Evolutionary conservation across 306 rosid genomes (phyloP), one percentile per base, ranked within the genome.

Genomic region (Amphicarpaea edgeworthii): DNA sequence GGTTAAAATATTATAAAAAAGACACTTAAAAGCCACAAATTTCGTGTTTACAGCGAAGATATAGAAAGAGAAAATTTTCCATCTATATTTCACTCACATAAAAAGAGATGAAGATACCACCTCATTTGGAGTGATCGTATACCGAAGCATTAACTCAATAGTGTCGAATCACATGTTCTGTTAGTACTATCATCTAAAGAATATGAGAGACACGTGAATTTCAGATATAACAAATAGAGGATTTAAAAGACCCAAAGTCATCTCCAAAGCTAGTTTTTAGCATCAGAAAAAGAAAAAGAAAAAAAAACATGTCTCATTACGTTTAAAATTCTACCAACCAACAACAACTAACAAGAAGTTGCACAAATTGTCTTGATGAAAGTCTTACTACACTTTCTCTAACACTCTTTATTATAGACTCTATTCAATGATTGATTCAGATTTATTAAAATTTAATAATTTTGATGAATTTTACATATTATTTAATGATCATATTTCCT

Each of bases 201-300:
- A 58, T 41, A 55, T 24, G 68, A 26, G 47, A 59, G 23, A 59
- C 76, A 57, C 50, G 21, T 60, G 77, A 61, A 21, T 61, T 70
- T 61, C 43, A 50, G 53, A 60, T 10, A 69, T 15, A 60, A 50
- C 64, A 49, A 50, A 12, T 71, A 17, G 1, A 24, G 60, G 24
- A 70, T 47, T 58, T 20, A 50, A 62, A 12, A 47, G 51, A 28
- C 43, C 30, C 45, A 43, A 61, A 28, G 16, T 19, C 61, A 60
- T 45, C 46, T 47, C 49, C 17, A 30, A 2, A 47, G 9, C 40
- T 62, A 47, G 6, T 3, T 53, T 65, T 12, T n/a, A 3, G 32
- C 43, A 43, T 43, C 49, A 4, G 16, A 4, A 20, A 11, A 21
- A 6, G 23, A 17, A 34, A 64, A 24, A 14, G 50, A 14, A n/a